Evolutionary conservation across 1,284 basidiomycete genomes (phyloP).

Genomic region (Coniferiporia weirii): DNA sequence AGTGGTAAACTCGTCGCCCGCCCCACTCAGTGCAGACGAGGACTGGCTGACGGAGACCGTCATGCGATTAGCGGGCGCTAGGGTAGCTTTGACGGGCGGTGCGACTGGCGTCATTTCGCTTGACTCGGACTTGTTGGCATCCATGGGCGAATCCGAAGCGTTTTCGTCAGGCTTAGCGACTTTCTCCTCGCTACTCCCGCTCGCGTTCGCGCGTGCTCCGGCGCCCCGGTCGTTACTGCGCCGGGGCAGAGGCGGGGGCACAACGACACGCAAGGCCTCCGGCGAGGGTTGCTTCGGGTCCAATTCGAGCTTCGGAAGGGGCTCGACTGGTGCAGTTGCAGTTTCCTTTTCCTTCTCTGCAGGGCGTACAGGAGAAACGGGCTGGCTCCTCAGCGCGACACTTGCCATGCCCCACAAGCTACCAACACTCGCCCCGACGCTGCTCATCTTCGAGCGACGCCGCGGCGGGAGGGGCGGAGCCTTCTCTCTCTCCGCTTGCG

Average conservation of each 20-base stretch:
- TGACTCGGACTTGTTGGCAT: not conserved
- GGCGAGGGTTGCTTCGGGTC: slow-evolving; percentile 11
- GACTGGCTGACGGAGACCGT: slow-evolving; percentile 6
- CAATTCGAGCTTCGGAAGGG: slow-evolving; percentile 17
- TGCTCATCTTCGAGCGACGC: slow-evolving; percentile 28
- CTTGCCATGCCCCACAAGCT: slow-evolving; percentile 18
- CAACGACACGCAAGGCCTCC: slow-evolving; percentile 18
- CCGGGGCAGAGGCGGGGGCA: slow-evolving; percentile 30
- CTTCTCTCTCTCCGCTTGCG: slow-evolving; percentile 21
- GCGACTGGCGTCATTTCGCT: slow-evolving; percentile 9
- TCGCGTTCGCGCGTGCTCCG: not conserved
- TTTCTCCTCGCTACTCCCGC: not conserved
- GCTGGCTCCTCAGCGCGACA: slow-evolving; percentile 12
- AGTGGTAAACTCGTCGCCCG: slow-evolving; percentile 28
- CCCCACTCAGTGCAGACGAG: slow-evolving; percentile 6
- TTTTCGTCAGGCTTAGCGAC: not conserved
- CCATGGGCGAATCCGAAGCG: not conserved
- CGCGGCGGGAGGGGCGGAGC: slow-evolving; percentile 28
- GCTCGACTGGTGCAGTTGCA: slow-evolving; percentile 6
- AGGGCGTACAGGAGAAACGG: slow-evolving; percentile 30
- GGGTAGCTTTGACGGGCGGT: not conserved
- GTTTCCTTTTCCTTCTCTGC: slow-evolving; percentile 19
- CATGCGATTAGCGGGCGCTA: not conserved
- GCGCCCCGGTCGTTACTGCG: slow-evolving; percentile 33
- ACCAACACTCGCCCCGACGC: slow-evolving; percentile 19